Base-by-base conservation (phyloP, 2,329 filamentous ascomycete species). In the Biscogniauxia sp. region DNA sequence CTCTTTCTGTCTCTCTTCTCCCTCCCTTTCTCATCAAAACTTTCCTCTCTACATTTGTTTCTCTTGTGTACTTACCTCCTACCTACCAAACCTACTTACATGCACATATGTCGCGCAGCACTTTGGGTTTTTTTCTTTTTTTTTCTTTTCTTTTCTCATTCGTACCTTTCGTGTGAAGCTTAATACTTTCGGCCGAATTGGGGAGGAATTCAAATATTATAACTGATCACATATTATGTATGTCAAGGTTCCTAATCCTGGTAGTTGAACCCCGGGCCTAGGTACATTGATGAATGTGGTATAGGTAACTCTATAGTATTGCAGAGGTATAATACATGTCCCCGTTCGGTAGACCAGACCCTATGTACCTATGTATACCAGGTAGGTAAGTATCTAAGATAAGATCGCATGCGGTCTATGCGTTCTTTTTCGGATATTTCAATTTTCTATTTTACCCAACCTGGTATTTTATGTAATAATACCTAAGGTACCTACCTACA, bases 241-340 rank as follows among this genome's bases (percentile, higher is more conserved):
- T 7, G 28, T 32, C n/a, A n/a, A n/a, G n/a, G n/a, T n/a, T n/a
- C 2, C 37, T 45, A n/a, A 15, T 13, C 37, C 17, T 58, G 45
- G 51, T 32, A 32, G 50, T 6, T 58, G n/a, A 51, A 50, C 23
- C 23, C 23, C 23, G 5, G 23, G 5, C n/a, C 19, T 37, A 49
- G 20, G n/a, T n/a, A n/a, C n/a, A n/a, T n/a, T n/a, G n/a, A 52
- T 58, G 41, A 15, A 20, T 17, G 51, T n/a, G n/a, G n/a, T n/a
- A n/a, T 57, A 53, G 51, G 55, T 57, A 58, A 41, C 32, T 64
- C 55, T 37, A 55, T 26, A 54, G 57, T 62, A 62, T 58, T 57
- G 54, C 51, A 60, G n/a, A 60, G 37, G 51, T 55, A 51, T 53
- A 62, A 60, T 32, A 32, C 9, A 32, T 32, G 11, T 23, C 23